Base-by-base conservation (phyloP, 2,329 filamentous ascomycete genomes). In the Microdochium bolleyi region DNA sequence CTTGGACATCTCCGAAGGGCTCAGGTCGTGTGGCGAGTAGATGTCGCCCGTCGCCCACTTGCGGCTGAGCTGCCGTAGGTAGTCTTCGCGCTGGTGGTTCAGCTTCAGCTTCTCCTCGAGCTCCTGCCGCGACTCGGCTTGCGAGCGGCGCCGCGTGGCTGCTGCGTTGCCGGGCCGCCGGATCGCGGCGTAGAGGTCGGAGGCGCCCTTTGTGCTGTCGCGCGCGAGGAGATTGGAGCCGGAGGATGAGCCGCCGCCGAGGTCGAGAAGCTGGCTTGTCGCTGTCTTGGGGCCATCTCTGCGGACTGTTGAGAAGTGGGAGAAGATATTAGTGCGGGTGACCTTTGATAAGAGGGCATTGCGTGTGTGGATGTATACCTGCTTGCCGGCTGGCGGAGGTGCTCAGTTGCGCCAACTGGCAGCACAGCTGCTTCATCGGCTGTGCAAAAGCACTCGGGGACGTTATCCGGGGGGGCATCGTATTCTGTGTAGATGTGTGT, bases 1-100 rank as follows among this genome's bases (percentile, higher is more conserved):
- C 76, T 95, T 95, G 64, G 73, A 72, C 83, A 88, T 86, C 79
- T 96, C 92, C 34, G 75, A 73, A 24, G 84, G 78, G 52, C 83
- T 87, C 65, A 99, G 70, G 70, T 99, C 94, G 66, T 92, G 88
- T 32, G 94, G 94, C 55, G 91, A 81, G 72, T 97, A 97, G 51
- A 96, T 79, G 66, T 97, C 92, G 60, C 94, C 94, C 1, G 74
- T 62, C 61, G 77, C 76, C 86, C 88, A 97, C 41, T 79, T 77
- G 49, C 92, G 84, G 34, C 81, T 78, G 69, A 85, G 78, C 69
- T 89, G 84, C 56, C 71, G 74, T 61, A 83, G 70, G 67, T 83
- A 82, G 57, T 83, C 80, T 48, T 72, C 71, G 51, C 70, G 71
- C 49, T 68, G 60, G 62, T 71, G 71, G 57, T 67, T 64, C 58